A percentile compares a stretch with the other conserved stretches of the same genome.
phyloP scores from a whole-genome alignment of 208 protist species.

The Trypanosomatidae sp. region DNA sequence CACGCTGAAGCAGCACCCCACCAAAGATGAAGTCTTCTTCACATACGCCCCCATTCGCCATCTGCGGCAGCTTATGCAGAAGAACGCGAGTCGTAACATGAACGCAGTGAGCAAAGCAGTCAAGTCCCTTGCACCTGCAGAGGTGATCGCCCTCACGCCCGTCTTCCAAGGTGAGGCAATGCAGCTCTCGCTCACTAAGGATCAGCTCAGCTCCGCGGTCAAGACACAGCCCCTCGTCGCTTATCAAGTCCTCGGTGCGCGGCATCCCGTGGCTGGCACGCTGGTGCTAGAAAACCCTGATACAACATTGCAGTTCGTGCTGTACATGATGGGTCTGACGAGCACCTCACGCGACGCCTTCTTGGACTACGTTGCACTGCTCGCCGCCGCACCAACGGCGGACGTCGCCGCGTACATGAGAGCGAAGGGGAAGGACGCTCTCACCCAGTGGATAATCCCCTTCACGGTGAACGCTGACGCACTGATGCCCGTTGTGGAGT shows the following conservation, averaged over 20 bases:
- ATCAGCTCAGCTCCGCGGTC: conserved; percentile 44
- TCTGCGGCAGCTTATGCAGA: conserved; percentile 39
- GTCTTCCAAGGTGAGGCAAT: conserved; percentile 19
- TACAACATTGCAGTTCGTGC: conserved; percentile 45
- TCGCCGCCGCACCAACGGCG: conserved; percentile 41
- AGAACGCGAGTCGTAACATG: conserved; percentile 12
- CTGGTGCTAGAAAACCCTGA: conserved; percentile 43
- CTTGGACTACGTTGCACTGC: conserved; percentile 58
- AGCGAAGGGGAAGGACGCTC: conserved; percentile 55
- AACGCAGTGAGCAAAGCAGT: conserved; percentile 19
- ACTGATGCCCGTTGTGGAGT: conserved; percentile 46
- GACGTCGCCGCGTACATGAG: conserved; percentile 38
- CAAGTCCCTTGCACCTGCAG: conserved; percentile 30
- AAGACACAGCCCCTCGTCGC: conserved; percentile 52
- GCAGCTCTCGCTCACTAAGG: conserved; percentile 43
- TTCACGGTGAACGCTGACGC: conserved; percentile 75
- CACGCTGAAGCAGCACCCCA: conserved; percentile 24
- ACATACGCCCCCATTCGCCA: conserved; percentile 38
- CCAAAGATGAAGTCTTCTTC: conserved; percentile 42
- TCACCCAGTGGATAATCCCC: conserved; percentile 61
- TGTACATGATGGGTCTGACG: conserved; percentile 82
- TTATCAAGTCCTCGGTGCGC: conserved; percentile 42
- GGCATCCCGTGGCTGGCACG: conserved; percentile 31
- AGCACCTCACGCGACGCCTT: conserved; percentile 35
- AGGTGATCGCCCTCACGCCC: conserved; percentile 40